Evolutionary conservation across 2,329 filamentous ascomycete genomes (phyloP).

Genomic region (Hirsutella rhossiliensis): DNA sequence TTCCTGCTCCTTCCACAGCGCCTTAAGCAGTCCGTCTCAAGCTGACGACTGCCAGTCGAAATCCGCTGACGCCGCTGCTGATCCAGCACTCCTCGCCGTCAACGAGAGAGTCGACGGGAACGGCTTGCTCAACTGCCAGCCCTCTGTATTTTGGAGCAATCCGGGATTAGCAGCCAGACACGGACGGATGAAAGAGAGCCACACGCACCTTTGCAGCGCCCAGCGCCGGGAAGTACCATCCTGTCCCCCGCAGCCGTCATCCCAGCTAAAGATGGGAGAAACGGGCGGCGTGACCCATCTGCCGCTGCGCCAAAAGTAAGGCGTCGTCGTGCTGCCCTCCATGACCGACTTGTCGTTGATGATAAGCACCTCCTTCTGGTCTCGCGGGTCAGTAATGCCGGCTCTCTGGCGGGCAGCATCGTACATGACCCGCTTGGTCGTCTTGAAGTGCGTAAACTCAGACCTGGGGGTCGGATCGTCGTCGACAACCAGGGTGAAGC

Average conservation of each 20-base stretch:
- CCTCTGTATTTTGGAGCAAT: slow-evolving; percentile 18
- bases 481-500: slow-evolving; percentile 35
- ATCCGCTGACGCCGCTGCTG: slow-evolving; percentile 79
- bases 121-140: slow-evolving; percentile 52
- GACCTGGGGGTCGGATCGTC: slow-evolving; percentile 27
- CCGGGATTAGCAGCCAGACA: neutral
- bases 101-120: slow-evolving; percentile 46
- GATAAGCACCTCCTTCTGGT: slow-evolving; percentile 62
- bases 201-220: slow-evolving; percentile 55
- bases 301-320: slow-evolving; percentile 64
- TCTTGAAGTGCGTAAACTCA: slow-evolving; percentile 78
- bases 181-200: neutral
- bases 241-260: slow-evolving; percentile 58
- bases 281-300: slow-evolving; percentile 73
- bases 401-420: slow-evolving; percentile 53
- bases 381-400: slow-evolving; percentile 35
- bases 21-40: neutral
- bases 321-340: slow-evolving; percentile 74
- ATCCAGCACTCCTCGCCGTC: slow-evolving; percentile 76
- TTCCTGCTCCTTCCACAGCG: neutral
- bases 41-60: slow-evolving; percentile 39
- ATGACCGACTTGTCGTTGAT: slow-evolving; percentile 61
- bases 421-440: slow-evolving; percentile 62
- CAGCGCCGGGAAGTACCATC: slow-evolving; percentile 72
- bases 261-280: slow-evolving; percentile 21